Evolutionary conservation across 1,284 basidiomycete genomes (phyloP).

Genomic region (Golubevia pallescens): DNA sequence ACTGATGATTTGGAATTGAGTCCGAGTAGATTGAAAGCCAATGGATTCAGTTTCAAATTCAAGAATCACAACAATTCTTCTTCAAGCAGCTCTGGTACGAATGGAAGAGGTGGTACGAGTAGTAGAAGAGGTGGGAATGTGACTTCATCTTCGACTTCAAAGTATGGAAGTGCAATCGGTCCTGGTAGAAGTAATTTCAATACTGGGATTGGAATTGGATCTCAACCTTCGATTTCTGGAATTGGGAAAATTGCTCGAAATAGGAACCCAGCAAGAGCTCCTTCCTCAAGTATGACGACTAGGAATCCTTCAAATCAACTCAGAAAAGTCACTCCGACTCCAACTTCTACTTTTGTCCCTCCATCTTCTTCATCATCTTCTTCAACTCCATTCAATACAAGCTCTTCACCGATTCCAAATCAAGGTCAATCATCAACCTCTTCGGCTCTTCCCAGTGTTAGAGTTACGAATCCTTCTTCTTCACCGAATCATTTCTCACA

Average conservation of each 20-base stretch:
- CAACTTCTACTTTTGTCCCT: too few relatives aligned
- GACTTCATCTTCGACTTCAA: neutral
- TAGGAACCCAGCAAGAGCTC: too few relatives aligned
- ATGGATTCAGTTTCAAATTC: neutral
- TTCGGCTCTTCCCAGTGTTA: slow-evolving; percentile 31
- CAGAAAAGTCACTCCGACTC: too few relatives aligned
- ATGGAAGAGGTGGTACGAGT: neutral
- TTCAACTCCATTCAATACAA: slow-evolving; percentile 14
- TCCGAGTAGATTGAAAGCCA: slow-evolving; percentile 26
- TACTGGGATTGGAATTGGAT: neutral
- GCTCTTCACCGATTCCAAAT: slow-evolving; percentile 15
- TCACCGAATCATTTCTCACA: slow-evolving; percentile 23
- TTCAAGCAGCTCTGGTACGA: slow-evolving; percentile 1
- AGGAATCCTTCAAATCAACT: too few relatives aligned
- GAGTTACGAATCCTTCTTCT: slow-evolving; percentile 40
- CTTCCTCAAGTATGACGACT: too few relatives aligned
- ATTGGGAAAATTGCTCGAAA: neutral
- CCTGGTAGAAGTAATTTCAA: neutral
- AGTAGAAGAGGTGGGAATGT: neutral
- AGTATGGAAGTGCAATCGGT: slow-evolving; percentile 3
- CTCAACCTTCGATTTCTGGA: slow-evolving; percentile 10
- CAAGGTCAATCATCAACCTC: too few relatives aligned
- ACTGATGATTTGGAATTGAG: slow-evolving; percentile 48
- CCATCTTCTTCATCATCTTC: slow-evolving; percentile 19
- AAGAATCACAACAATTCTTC: slow-evolving; percentile 4